phyloP scores from a whole-genome alignment of 176 grass and related monocot species.

The Hyparrhenia diplandra region DNA sequence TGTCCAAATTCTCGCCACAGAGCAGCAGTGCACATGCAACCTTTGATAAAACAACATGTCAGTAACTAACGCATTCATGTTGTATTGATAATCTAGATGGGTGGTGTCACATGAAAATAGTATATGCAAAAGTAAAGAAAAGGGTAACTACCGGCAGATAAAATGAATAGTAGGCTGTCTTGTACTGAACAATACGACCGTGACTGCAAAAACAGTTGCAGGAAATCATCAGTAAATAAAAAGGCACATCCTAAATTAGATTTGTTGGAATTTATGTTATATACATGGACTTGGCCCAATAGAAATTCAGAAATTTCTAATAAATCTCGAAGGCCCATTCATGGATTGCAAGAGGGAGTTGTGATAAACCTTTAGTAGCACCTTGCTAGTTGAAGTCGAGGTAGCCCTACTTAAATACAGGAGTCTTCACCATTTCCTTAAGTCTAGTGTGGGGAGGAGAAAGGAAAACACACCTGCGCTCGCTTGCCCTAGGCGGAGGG shows the following conservation, averaged over 20 bases:
- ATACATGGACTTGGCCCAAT: too few relatives aligned
- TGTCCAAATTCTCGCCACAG: slow-evolving; percentile 68
- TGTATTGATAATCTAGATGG: slow-evolving; percentile 1
- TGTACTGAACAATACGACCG: slow-evolving; percentile 83
- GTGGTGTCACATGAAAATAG: not conserved
- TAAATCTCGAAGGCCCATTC: too few relatives aligned
- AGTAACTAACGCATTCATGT: slow-evolving; percentile 3
- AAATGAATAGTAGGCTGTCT: slow-evolving; percentile 99
- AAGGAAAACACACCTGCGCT: too few relatives aligned
- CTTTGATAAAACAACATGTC: slow-evolving; percentile 40
- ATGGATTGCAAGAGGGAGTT: too few relatives aligned
- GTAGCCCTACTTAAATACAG: too few relatives aligned
- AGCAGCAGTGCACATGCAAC: slow-evolving; percentile 94
- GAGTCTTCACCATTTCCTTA: too few relatives aligned
- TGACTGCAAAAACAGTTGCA: slow-evolving; percentile 52
- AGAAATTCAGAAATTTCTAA: too few relatives aligned
- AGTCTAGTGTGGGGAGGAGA: too few relatives aligned
- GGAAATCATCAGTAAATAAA: slow-evolving; percentile 3
- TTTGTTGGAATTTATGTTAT: too few relatives aligned
- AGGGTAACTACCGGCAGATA: slow-evolving; percentile 76
- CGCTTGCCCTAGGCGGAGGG: too few relatives aligned
- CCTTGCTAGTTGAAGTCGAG: too few relatives aligned
- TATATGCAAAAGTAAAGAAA: not conserved
- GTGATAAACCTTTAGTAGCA: too few relatives aligned
- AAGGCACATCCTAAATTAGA: not conserved